Conservation (phyloP, 495 filamentous ascomycete genomes). For the Penicillium parvum region DNA sequence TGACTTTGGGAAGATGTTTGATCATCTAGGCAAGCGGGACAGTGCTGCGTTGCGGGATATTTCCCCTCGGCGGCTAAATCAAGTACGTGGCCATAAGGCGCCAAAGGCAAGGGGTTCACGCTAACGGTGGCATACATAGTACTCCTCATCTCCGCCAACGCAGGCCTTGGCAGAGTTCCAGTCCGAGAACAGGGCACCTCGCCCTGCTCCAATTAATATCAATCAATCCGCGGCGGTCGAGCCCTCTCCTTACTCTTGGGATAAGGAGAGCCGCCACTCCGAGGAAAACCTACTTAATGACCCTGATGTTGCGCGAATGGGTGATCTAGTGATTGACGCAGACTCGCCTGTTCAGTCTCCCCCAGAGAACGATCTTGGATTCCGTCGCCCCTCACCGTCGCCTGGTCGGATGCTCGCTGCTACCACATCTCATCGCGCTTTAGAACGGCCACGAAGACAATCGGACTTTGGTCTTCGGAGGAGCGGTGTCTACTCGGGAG, state of each 20-base stretch:
- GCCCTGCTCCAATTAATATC: constrained; percentile 54
- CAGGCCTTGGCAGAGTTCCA: constrained; percentile 15
- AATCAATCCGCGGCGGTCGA: constrained; percentile 53
- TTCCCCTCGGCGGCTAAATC: constrained; percentile 16
- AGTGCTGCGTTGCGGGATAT: constrained; percentile 29
- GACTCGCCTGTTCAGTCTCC: constrained; percentile 5
- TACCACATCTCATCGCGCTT: constrained; percentile 36
- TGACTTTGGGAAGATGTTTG: constrained; percentile 67
- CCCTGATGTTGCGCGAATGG: constrained; percentile 1
- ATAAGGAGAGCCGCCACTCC: constrained; percentile 54
- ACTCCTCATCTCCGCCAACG: constrained; percentile 19
- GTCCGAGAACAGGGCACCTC: constrained; percentile 18
- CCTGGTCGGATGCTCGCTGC: constrained; percentile 20
- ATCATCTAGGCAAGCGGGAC: constrained; percentile 54
- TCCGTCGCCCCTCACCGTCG: constrained; percentile 19
- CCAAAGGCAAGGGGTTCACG: constrained; percentile 3
- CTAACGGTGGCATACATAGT: constrained; percentile 20
- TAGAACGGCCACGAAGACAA: constrained; percentile 26
- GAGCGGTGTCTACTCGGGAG: constrained; percentile 41
- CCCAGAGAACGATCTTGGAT: constrained; percentile 11
- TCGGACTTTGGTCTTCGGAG: constrained; percentile 45
- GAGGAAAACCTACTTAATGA: constrained; percentile 55
- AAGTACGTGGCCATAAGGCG: constrained; percentile 18
- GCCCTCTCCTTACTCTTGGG: constrained; percentile 63
- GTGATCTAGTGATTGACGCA: background rate